Conservation (phyloP, 805 yeast species). For the Candida peoriensis region DNA sequence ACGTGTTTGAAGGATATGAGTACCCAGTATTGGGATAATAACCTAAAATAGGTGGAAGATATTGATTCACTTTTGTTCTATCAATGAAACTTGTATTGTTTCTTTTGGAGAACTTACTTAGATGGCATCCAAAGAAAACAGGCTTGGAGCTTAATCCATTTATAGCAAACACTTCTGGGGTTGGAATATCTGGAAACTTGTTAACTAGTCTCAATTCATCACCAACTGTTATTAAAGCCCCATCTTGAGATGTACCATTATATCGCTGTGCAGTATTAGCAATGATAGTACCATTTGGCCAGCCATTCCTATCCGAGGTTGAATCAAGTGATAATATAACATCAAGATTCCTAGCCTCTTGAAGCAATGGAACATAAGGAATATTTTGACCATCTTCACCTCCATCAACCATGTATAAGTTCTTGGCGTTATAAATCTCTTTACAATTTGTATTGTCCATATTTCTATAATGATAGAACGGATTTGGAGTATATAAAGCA, state of each 20-base stretch:
- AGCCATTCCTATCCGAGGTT: conserved; percentile 47
- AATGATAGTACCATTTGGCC: conserved; percentile 56
- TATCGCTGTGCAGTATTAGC: conserved; percentile 25
- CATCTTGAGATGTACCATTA: conserved; percentile 14
- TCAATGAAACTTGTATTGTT: not conserved
- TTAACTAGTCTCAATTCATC: conserved; percentile 35
- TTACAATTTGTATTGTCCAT: conserved; percentile 1
- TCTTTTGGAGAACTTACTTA: conserved; percentile 13
- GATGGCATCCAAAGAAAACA: conserved; percentile 71
- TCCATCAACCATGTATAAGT: conserved; percentile 61
- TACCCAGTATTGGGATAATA: conserved; percentile 43
- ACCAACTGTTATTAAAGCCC: conserved; percentile 30
- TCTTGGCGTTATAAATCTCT: conserved; percentile 25
- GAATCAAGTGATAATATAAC: conserved; percentile 58
- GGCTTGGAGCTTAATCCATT: conserved; percentile 55
- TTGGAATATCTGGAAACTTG: conserved; percentile 63
- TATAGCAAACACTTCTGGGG: conserved; percentile 39
- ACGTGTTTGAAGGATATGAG: conserved; percentile 44
- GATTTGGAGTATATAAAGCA: conserved; percentile 59
- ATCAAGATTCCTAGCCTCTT: conserved; percentile 57
- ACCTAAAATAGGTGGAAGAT: conserved; percentile 48
- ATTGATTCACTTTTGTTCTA: conserved; percentile 5
- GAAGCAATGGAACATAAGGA: conserved; percentile 62
- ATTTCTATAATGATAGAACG: conserved; percentile 38
- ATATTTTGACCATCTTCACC: conserved; percentile 75